Conservation (phyloP, 2,329 filamentous ascomycete species). For the Colletotrichum melonis region DNA sequence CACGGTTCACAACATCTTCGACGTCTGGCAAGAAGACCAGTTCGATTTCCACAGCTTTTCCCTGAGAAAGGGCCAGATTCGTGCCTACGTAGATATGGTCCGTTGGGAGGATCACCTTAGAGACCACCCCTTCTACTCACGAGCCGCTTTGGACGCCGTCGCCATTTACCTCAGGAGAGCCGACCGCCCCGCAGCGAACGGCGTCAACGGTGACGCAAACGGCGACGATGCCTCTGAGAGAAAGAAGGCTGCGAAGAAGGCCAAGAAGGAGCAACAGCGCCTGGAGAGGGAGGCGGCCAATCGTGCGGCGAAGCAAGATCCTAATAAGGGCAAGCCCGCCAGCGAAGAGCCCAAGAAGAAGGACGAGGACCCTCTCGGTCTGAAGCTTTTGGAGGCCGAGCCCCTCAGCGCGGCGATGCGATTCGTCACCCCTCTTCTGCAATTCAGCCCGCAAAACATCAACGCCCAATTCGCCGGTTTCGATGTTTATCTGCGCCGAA, state of each 20-base stretch:
- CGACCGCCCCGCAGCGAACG: conserved; percentile 78
- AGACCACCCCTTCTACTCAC: conserved; percentile 92
- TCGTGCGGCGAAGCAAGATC: conserved; percentile 82
- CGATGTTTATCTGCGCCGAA: conserved; percentile 86
- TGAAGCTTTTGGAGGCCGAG: conserved; percentile 84
- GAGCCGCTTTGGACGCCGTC: conserved; percentile 84
- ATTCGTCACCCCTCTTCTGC: conserved; percentile 83
- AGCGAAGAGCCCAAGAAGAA: conserved; percentile 77
- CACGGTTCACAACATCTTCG: conserved; percentile 90
- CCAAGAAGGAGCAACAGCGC: conserved; percentile 76
- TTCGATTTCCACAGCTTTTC: conserved; percentile 99
- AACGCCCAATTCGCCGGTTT: conserved; percentile 88
- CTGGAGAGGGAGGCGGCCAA: conserved; percentile 83
- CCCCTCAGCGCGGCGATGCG: conserved; percentile 90
- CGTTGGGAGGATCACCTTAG: conserved; percentile 93
- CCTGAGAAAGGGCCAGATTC: conserved; percentile 93
- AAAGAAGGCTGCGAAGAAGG: conserved; percentile 92
- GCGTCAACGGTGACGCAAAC: conserved; percentile 64
- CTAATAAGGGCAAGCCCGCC: conserved; percentile 76
- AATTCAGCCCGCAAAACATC: conserved; percentile 83
- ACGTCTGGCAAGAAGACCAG: conserved; percentile 97
- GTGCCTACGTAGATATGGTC: conserved; percentile 95
- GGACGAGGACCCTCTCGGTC: conserved; percentile 88
- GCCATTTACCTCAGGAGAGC: conserved; percentile 82
- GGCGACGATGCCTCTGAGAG: conserved; percentile 73